phyloP scores from a whole-genome alignment of 305 asterid genomes.

The Fraxinus baroniana region DNA sequence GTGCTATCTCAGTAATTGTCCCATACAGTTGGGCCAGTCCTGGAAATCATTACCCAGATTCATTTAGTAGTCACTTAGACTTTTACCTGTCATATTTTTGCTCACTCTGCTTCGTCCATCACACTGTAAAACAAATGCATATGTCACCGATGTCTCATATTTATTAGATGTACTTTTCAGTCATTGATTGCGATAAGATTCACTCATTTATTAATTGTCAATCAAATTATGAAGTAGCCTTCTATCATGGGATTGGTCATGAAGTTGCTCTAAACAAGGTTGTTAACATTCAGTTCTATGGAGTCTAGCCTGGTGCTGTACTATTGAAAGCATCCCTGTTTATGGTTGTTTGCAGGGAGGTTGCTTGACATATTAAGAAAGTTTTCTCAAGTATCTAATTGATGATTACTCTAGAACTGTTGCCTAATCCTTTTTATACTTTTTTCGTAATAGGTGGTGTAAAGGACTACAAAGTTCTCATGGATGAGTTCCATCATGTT shows the following conservation, averaged over 20 bases:
- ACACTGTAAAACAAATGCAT: neutral
- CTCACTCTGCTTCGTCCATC: neutral
- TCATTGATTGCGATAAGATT: neutral
- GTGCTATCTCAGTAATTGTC: neutral
- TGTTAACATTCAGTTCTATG: neutral
- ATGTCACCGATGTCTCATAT: neutral
- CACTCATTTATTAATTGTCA: neutral
- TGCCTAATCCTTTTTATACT: slow-evolving; percentile 11
- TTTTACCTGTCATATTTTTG: neutral
- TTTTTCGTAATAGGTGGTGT: slow-evolving; percentile 39
- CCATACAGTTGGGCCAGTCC: neutral
- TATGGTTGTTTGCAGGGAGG: neutral
- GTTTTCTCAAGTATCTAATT: neutral
- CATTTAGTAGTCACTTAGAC: neutral
- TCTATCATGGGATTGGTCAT: neutral
- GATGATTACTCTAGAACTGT: neutral
- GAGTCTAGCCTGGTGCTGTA: neutral
- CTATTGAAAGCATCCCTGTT: neutral
- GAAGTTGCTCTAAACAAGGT: neutral
- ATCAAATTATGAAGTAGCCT: neutral
- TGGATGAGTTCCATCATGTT: slow-evolving; percentile 53
- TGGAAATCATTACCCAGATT: neutral
- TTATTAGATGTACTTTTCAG: neutral
- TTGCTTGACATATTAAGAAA: neutral
- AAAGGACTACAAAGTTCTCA: slow-evolving; percentile 50